Evolutionary conservation across 106 monocot species (phyloP).

Genomic region (Dendrobium nobile): DNA sequence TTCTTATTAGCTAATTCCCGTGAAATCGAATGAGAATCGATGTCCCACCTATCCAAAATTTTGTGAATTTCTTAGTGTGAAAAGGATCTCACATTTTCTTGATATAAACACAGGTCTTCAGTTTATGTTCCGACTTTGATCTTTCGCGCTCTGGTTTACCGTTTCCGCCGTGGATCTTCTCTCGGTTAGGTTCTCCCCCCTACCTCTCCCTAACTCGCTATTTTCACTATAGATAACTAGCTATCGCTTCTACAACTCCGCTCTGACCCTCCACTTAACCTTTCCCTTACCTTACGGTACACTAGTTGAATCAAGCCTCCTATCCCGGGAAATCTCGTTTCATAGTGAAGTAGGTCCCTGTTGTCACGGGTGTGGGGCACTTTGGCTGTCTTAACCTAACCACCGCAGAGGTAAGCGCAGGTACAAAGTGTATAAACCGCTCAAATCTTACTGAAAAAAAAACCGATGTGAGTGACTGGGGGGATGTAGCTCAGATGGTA

Average conservation of each 20-base stretch:
- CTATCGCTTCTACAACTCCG: constrained; percentile 1
- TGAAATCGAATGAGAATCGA: no score
- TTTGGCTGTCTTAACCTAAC: no score
- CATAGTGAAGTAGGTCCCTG: not conserved
- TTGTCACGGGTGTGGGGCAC: no score
- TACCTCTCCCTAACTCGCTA: not conserved
- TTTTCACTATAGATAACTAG: not conserved
- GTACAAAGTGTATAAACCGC: no score
- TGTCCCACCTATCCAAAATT: no score
- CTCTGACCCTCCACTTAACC: not conserved
- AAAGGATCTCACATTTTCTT: no score
- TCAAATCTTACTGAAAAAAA: no score
- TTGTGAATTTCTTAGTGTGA: no score
- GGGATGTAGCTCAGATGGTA: constrained; percentile 11
- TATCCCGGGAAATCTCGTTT: not conserved
- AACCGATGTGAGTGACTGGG: not conserved
- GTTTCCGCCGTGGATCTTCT: not conserved
- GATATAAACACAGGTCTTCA: no score
- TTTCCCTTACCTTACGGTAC: not conserved
- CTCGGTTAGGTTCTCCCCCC: not conserved
- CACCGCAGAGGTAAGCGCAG: no score
- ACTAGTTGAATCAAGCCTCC: not conserved
- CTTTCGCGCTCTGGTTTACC: not conserved
- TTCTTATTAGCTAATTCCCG: no score
- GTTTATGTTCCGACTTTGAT: no score